These are phyloP conservation scores for Penicillium ucsense DNA, from an alignment of 495 filamentous ascomycete genomes.

Conservation along the genomic window DNA sequence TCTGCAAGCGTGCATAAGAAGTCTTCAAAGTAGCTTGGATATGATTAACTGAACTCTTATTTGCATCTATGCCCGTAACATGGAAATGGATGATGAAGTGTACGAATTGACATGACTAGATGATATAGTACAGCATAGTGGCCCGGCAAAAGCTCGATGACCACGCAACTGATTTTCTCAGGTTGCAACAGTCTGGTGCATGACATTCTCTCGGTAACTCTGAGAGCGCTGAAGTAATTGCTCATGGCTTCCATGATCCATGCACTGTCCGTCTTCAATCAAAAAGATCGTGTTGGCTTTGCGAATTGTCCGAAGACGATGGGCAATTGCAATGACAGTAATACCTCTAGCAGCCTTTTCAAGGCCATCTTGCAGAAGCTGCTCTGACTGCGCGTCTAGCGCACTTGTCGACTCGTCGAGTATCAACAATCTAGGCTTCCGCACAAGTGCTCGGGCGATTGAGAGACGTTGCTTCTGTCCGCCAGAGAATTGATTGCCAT, in stretches of 20 bases:
- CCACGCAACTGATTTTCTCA: conserved; percentile 1
- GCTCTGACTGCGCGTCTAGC: conserved; percentile 67
- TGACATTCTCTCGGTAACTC: conserved; percentile 47
- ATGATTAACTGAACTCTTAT: too few relatives aligned
- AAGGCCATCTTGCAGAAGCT: conserved; percentile 59
- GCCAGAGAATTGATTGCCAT: conserved; percentile 56
- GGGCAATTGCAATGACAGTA: conserved; percentile 71
- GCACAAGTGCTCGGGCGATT: conserved; percentile 66
- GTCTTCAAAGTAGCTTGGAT: too few relatives aligned
- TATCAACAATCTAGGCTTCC: conserved; percentile 59
- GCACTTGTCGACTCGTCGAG: conserved; percentile 72
- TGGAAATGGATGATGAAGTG: too few relatives aligned
- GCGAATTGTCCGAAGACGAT: conserved; percentile 64
- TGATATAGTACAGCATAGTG: too few relatives aligned
- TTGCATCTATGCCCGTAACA: too few relatives aligned
- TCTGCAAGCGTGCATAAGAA: too few relatives aligned
- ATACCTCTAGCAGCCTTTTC: conserved; percentile 58
- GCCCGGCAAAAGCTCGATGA: too few relatives aligned
- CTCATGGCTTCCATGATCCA: conserved; percentile 59
- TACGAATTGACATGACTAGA: too few relatives aligned
- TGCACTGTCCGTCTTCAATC: conserved; percentile 55
- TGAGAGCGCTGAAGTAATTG: conserved; percentile 52
- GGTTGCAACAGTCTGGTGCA: conserved; percentile 31
- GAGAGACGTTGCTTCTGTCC: conserved; percentile 70
- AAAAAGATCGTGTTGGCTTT: conserved; percentile 70